phyloP scores from a whole-genome alignment of 495 filamentous ascomycete species.

The Evernia prunastri region DNA sequence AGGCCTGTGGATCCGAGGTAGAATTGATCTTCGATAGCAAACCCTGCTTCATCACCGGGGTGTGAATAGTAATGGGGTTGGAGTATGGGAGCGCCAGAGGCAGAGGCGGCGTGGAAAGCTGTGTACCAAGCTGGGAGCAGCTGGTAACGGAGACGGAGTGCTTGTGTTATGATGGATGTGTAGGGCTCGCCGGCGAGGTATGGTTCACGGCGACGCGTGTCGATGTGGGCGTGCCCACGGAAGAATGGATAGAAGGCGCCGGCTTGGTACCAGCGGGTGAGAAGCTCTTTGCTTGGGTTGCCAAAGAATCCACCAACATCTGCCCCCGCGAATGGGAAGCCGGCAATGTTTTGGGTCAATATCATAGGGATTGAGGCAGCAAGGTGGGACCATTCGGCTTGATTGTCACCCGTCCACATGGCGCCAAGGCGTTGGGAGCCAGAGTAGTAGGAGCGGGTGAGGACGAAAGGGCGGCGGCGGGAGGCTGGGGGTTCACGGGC shows the following conservation, averaged over 20 bases:
- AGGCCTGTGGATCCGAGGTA: slow-evolving; percentile 83
- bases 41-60: slow-evolving; percentile 77
- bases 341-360: slow-evolving; percentile 81
- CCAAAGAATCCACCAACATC: slow-evolving; percentile 98
- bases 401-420: slow-evolving; percentile 99
- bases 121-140: slow-evolving; percentile 95
- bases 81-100: slow-evolving; percentile 78
- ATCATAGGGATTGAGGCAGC: slow-evolving; percentile 84
- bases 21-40: slow-evolving; percentile 86
- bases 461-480: slow-evolving; percentile 73
- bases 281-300: slow-evolving; percentile 84
- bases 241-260: slow-evolving; percentile 99
- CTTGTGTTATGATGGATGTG: slow-evolving; percentile 75
- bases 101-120: slow-evolving; percentile 81
- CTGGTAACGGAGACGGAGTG: slow-evolving; percentile 80
- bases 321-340: slow-evolving; percentile 89
- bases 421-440: slow-evolving; percentile 84
- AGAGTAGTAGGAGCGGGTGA: slow-evolving; percentile 86
- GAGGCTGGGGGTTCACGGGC: slow-evolving; percentile 73
- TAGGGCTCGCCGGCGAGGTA: slow-evolving; percentile 84
- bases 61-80: slow-evolving; percentile 88
- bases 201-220: slow-evolving; percentile 87
- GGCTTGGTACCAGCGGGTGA: slow-evolving; percentile 92
- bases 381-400: slow-evolving; percentile 88
- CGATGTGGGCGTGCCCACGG: slow-evolving; percentile 96